phyloP scores from a whole-genome alignment of 1,284 basidiomycete genomes.

The Hymenochaete sp. region DNA sequence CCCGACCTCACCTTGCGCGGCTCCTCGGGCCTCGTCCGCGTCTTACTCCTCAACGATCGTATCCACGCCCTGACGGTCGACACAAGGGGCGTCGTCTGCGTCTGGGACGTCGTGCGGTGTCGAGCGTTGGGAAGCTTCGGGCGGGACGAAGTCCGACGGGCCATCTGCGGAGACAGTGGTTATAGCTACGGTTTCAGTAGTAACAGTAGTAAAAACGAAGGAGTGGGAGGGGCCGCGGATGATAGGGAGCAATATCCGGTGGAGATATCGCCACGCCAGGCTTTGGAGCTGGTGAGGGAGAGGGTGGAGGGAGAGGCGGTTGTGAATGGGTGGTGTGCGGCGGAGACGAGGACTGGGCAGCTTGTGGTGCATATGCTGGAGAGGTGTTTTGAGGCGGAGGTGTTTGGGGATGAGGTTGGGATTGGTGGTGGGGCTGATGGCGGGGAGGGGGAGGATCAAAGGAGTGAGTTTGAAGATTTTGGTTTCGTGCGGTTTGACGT shows the following conservation, averaged over 20 bases:
- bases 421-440: conserved; percentile 37
- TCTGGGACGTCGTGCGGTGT: conserved; percentile 88
- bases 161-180: no score
- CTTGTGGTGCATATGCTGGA: conserved; percentile 86
- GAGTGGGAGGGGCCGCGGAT: conserved; percentile 28
- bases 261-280: conserved; percentile 61
- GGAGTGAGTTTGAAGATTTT: conserved; percentile 54
- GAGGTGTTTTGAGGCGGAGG: conserved; percentile 87
- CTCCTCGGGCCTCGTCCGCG: conserved; percentile 77
- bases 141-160: conserved; percentile 61
- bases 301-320: conserved; percentile 90
- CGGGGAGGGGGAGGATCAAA: conserved; percentile 64
- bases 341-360: conserved; percentile 86
- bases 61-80: conserved; percentile 90
- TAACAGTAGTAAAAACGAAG: conserved; percentile 21
- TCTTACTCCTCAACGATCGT: conserved; percentile 80
- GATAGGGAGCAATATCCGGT: conserved; percentile 22
- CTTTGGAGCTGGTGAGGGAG: conserved; percentile 79
- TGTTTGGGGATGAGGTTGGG: conserved; percentile 87
- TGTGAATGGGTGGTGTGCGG: conserved; percentile 77
- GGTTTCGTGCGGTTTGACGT: no score
- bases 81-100: conserved; percentile 74
- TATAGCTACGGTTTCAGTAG: conserved; percentile 38
- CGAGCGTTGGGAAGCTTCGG: conserved; percentile 68
- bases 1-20: conserved; percentile 75